Conservation (phyloP, 1,284 basidiomycete genomes). For the Farysia itapuensis region DNA sequence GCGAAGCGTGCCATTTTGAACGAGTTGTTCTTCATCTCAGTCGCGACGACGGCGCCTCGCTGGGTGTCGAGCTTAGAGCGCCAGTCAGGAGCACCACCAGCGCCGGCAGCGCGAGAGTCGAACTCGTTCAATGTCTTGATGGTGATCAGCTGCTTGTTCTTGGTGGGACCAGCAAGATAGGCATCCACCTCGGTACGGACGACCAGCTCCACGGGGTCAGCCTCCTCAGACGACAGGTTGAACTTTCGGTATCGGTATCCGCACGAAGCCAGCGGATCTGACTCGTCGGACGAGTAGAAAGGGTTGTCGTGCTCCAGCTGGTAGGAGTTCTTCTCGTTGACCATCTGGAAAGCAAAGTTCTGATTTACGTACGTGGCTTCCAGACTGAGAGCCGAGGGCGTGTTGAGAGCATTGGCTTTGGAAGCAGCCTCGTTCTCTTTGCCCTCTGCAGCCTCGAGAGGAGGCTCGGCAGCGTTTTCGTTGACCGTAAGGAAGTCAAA, state of each 20-base stretch:
- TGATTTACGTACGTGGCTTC: slow-evolving; percentile 99
- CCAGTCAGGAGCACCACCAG: slow-evolving; percentile 95
- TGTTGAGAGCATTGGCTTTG: slow-evolving; percentile 77
- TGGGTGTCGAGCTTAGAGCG: slow-evolving; percentile 91
- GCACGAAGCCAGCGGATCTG: slow-evolving; percentile 89
- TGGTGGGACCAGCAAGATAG: slow-evolving; percentile 63
- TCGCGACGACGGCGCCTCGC: slow-evolving; percentile 95
- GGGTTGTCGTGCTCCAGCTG: slow-evolving; percentile 65
- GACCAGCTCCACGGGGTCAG: slow-evolving; percentile 74
- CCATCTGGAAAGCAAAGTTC: slow-evolving; percentile 96
- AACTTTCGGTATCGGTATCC: slow-evolving; percentile 96
- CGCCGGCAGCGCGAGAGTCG: slow-evolving; percentile 84
- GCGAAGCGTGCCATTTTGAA: slow-evolving; percentile 98
- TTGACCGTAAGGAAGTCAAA: slow-evolving; percentile 98
- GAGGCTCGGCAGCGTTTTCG: slow-evolving; percentile 95
- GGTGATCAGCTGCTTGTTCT: slow-evolving; percentile 63
- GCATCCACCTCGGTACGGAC: slow-evolving; percentile 97
- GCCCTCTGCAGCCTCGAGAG: slow-evolving; percentile 68
- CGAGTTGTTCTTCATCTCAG: slow-evolving; percentile 99
- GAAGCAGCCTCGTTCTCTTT: slow-evolving; percentile 47
- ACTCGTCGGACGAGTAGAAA: slow-evolving; percentile 91
- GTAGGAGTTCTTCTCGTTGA: slow-evolving; percentile 69
- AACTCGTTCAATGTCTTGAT: slow-evolving; percentile 97
- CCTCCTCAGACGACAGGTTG: slow-evolving; percentile 89
- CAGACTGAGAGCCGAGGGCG: slow-evolving; percentile 86